Evolutionary conservation across 1,139 yeast genomes (phyloP), one percentile per base, ranked within the genome.

Genomic region (Yamadazyma aaseri): DNA sequence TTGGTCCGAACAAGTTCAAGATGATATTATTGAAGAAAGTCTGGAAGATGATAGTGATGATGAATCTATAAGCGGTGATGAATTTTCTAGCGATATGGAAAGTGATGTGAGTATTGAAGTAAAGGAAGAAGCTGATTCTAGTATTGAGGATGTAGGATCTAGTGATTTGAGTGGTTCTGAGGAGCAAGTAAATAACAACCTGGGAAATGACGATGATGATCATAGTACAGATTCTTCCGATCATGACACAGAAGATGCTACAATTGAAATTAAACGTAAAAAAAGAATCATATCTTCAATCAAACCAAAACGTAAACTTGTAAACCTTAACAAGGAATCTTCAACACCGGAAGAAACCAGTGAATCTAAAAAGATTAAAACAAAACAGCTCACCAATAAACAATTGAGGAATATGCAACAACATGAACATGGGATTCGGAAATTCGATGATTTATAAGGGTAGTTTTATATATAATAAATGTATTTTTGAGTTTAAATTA

Each of bases 361-460:
- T 42, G 62, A 35, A 17, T 18, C 55, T 47, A 62, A 60, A 40
- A 51, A 46, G 41, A 60, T 59, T 25, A 53, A 53, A 41, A 58
- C 59, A 21, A 65, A 63, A 40, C 63, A 65, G 33, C 37, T 71
- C 34, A 57, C 71, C 3, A 60, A 73, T 26, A 75, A 73, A 40
- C 78, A 72, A 44, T 49, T 69, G 31, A 60, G 69, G 31, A 75
- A 74, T 40, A 50, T 64, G 46, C 79, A 73, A 41, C 67, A 63
- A 30, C 79, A 73, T 34, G 80, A 78, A 39, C 85, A 81, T 43
- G 90, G 92, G 0, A 83, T 84, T 35, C 66, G 75, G 27, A 71
- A 62, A 41, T 82, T 82, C 46, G 87, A 81, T n/a, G 87, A 71
- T 33, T 58, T 81, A 36, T 79, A 61, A 44, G 17, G 9, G 17